Conservation (phyloP, 2,329 filamentous ascomycete species). For the Alternaria sp. region DNA sequence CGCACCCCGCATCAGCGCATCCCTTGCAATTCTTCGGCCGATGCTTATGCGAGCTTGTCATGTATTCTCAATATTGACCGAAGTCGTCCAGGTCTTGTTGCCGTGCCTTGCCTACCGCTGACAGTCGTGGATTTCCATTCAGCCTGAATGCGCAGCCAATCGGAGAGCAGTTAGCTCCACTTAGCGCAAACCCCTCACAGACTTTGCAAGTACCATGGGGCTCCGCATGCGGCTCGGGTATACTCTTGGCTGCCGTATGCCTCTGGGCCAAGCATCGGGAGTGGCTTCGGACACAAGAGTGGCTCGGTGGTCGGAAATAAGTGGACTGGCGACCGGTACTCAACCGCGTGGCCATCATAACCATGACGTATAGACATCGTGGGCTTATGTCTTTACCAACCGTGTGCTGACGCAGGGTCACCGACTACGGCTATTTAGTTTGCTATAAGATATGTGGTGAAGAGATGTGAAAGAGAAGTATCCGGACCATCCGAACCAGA, state of each 20-base stretch:
- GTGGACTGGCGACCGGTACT: slow-evolving; percentile 10
- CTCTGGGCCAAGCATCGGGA: slow-evolving; percentile 15
- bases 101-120: slow-evolving; percentile 1
- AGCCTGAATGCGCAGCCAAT: slow-evolving; percentile 35
- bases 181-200: slow-evolving; percentile 30
- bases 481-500: not conserved
- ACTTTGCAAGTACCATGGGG: slow-evolving; percentile 17
- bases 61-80: not conserved
- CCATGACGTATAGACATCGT: slow-evolving; percentile 25
- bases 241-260: slow-evolving; percentile 10
- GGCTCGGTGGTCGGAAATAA: slow-evolving; percentile 12
- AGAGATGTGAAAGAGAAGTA: not conserved
- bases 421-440: slow-evolving; percentile 29
- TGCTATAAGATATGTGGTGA: slow-evolving; percentile 22
- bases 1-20: not conserved
- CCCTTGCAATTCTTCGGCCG: not conserved
- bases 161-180: not conserved
- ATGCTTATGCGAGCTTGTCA: not conserved
- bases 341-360: slow-evolving; percentile 9
- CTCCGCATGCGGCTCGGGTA: slow-evolving; percentile 26
- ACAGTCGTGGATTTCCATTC: slow-evolving; percentile 19
- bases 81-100: not conserved
- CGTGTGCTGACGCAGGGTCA: not conserved
- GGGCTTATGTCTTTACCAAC: slow-evolving; percentile 11
- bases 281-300: slow-evolving; percentile 20